A percentile compares a stretch with the other conserved stretches of the same genome.
Evolutionary conservation across 1,139 yeast species (phyloP).

Genomic region (Eremothecium sinecaudum): DNA sequence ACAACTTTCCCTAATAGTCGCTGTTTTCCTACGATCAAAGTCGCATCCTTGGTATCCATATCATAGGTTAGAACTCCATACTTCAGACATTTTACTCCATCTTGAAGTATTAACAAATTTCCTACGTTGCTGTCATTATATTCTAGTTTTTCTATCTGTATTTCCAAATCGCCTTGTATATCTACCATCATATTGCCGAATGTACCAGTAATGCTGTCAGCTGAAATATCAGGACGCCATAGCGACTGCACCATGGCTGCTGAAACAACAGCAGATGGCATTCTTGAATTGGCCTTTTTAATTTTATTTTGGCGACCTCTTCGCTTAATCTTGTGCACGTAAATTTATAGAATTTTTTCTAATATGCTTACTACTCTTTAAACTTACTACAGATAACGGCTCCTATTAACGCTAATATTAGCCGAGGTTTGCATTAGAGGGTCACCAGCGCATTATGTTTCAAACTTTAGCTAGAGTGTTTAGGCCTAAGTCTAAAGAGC

Average conservation of each 20-base stretch:
- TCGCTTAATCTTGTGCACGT: too few relatives aligned
- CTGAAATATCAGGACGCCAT: conserved; percentile 1
- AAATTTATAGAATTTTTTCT: too few relatives aligned
- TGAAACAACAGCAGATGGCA: conserved; percentile 25
- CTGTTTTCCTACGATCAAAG: conserved; percentile 58
- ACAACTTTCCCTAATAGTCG: conserved; percentile 51
- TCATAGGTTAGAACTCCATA: conserved; percentile 55
- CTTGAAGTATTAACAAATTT: too few relatives aligned
- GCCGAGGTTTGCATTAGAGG: too few relatives aligned
- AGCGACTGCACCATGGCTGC: conserved; percentile 16
- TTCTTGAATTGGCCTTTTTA: too few relatives aligned
- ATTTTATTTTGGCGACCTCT: too few relatives aligned
- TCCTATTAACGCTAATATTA: too few relatives aligned
- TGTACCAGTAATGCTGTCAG: conserved; percentile 33
- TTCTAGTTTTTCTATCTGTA: conserved; percentile 29
- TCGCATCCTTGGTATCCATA: conserved; percentile 39
- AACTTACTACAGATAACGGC: too few relatives aligned
- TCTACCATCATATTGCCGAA: conserved; percentile 52
- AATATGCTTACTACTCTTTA: too few relatives aligned
- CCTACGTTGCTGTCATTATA: too few relatives aligned
- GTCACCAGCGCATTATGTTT: conserved; percentile 8
- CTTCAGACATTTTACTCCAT: conserved; percentile 35
- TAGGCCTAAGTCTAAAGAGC: conserved; percentile 10
- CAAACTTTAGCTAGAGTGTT: conserved; percentile 8
- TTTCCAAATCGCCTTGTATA: conserved; percentile 60